These are phyloP conservation scores for Pseudopithomyces maydicus DNA, from an alignment of 2,329 filamentous ascomycete species.

Conservation along the genomic window DNA sequence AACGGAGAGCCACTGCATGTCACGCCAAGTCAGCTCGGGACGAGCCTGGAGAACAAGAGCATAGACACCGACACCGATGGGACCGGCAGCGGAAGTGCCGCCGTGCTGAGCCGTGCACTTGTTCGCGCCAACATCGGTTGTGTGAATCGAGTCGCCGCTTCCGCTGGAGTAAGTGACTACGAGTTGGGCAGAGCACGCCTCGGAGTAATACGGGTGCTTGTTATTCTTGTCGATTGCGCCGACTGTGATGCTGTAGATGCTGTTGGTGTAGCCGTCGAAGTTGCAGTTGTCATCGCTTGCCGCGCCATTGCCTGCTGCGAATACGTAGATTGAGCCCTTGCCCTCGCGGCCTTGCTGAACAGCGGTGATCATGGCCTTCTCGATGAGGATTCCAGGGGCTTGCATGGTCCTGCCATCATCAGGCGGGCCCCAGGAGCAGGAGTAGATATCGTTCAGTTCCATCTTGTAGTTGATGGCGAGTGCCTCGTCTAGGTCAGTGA, in stretches of 20 bases:
- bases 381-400: conserved; percentile 84
- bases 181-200: conserved; percentile 92
- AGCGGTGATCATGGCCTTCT: conserved; percentile 87
- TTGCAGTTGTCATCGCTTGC: conserved; percentile 92
- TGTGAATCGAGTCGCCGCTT: conserved; percentile 86
- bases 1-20: conserved; percentile 89
- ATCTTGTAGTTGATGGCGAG: conserved; percentile 90
- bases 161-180: conserved; percentile 98
- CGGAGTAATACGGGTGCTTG: conserved; percentile 92
- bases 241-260: conserved; percentile 97
- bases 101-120: conserved; percentile 82
- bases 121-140: conserved; percentile 88
- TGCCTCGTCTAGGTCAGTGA: conserved; percentile 91
- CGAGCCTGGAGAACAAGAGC: conserved; percentile 84
- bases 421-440: conserved; percentile 96
- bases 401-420: conserved; percentile 96
- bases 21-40: conserved; percentile 89
- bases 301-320: conserved; percentile 94
- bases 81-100: conserved; percentile 93
- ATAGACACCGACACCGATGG: conserved; percentile 88
- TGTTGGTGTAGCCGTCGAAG: conserved; percentile 99
- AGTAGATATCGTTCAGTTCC: conserved; percentile 94
- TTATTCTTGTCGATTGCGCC: conserved; percentile 89
- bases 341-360: conserved; percentile 85
- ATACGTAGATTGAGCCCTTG: conserved; percentile 91